Percentiles rank a stretch among this genome's conserved stretches.
Conservation (phyloP, 73 alveolate genomes). For the Paramecium sexaurelia region DNA sequence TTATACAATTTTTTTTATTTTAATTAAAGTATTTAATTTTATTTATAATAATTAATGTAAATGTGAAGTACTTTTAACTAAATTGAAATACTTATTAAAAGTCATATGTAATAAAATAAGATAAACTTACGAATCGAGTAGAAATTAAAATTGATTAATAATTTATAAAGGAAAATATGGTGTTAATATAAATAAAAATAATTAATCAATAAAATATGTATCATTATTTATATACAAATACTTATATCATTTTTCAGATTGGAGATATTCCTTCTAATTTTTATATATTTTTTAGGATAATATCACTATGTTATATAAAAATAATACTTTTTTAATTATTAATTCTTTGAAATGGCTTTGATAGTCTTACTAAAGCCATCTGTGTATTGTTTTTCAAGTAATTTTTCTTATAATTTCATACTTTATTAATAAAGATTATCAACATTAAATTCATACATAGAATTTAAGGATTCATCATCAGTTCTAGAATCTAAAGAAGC, state of each 20-base stretch:
- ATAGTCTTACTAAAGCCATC: conserved; percentile 39
- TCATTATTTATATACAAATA: too few species aligned
- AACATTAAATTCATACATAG: conserved; percentile 43
- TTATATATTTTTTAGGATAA: neutral
- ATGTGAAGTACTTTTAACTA: too few species aligned
- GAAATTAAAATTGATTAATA: too few species aligned
- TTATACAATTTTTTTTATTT: too few species aligned
- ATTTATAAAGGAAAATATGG: too few species aligned
- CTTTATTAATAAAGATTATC: conserved; percentile 24
- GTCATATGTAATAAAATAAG: too few species aligned
- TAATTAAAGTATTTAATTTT: too few species aligned
- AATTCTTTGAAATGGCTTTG: neutral
- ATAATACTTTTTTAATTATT: neutral
- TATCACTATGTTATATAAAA: neutral
- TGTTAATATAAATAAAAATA: too few species aligned
- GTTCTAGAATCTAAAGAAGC: neutral
- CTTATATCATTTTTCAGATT: neutral
- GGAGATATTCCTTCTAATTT: conserved; percentile 40
- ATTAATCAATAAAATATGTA: too few species aligned
- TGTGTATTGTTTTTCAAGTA: neutral
- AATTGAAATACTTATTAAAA: too few species aligned
- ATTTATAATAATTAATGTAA: too few species aligned
- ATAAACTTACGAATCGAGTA: too few species aligned
- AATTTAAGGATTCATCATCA: conserved; percentile 6
- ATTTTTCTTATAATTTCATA: neutral